A percentile compares a stretch with the other conserved stretches of the same genome.
Evolutionary conservation across 495 filamentous ascomycete species (phyloP).

Genomic region (Aspergillus haitiensis): DNA sequence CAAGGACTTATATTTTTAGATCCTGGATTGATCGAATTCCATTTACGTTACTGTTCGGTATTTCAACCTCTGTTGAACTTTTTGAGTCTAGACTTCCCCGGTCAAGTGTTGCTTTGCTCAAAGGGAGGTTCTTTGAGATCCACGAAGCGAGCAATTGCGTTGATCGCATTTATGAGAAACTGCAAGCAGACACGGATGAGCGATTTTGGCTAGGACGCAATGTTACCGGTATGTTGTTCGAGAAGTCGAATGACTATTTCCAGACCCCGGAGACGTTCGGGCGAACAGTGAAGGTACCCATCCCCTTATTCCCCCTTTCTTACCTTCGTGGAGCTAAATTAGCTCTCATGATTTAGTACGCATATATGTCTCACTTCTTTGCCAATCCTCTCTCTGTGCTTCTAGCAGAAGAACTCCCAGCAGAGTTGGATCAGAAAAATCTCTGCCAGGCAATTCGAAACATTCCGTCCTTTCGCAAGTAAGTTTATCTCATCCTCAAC

Average conservation of each 20-base stretch:
- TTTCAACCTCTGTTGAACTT: conserved; percentile 86
- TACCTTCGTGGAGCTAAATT: conserved; percentile 10
- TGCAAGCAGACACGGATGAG: conserved; percentile 56
- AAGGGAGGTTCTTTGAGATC: conserved; percentile 82
- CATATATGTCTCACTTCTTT: conserved; percentile 95
- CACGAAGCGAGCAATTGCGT: conserved; percentile 72
- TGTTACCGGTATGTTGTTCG: conserved; percentile 62
- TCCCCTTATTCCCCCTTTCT: background rate
- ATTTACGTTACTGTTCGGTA: conserved; percentile 80
- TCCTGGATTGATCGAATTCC: conserved; percentile 89
- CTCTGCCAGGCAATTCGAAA: conserved; percentile 76
- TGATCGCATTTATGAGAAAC: conserved; percentile 73
- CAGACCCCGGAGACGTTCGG: conserved; percentile 81
- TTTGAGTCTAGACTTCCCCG: conserved; percentile 85
- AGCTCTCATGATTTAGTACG: conserved; percentile 58
- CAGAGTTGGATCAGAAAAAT: conserved; percentile 39
- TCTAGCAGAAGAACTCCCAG: conserved; percentile 40
- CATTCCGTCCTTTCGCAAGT: conserved; percentile 75
- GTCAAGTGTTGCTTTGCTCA: conserved; percentile 65
- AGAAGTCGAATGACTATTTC: conserved; percentile 80
- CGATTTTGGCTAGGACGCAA: conserved; percentile 68
- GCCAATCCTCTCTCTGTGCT: conserved; percentile 82
- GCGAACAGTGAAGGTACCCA: conserved; percentile 71
- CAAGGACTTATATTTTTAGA: conserved; percentile 42
- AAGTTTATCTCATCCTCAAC: conserved; percentile 18